phyloP scores from a whole-genome alignment of 768 basidiomycete species.

The Inosperma sp. region DNA sequence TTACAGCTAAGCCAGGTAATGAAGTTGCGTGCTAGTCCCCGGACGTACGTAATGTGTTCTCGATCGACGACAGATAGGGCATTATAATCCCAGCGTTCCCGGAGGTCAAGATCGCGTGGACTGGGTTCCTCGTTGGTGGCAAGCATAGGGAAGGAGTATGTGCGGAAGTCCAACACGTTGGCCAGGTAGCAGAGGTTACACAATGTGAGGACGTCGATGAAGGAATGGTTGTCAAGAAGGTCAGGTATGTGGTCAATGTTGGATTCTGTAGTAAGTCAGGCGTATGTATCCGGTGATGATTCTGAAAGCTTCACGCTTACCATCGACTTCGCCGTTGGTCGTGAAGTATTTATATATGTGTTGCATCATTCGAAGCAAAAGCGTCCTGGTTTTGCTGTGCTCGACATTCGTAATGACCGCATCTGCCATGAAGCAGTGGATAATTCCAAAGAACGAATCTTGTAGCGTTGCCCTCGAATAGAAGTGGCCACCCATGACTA shows the following conservation, averaged over 20 bases:
- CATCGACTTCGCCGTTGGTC: not conserved
- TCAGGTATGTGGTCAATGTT: not conserved
- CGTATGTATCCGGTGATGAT: not conserved
- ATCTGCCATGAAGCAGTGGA: not conserved
- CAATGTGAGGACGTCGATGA: not conserved
- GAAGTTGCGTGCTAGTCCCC: not conserved
- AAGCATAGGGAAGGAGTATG: not conserved
- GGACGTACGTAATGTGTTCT: not conserved
- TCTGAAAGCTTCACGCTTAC: not conserved
- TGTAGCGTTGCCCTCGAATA: not conserved
- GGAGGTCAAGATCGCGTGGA: not conserved
- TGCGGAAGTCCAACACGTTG: not conserved
- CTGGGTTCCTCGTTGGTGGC: not conserved
- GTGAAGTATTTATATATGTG: not conserved
- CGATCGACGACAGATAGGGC: not conserved
- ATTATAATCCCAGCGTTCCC: not conserved
- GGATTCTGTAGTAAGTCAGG: not conserved
- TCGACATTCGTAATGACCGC: not conserved
- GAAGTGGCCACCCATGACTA: conserved; percentile 8
- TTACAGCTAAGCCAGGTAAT: not conserved
- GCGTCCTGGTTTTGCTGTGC: not conserved
- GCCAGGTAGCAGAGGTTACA: not conserved
- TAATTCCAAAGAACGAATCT: not conserved
- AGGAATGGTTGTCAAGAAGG: not conserved
- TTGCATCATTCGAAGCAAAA: not conserved